Evolutionary conservation across 768 basidiomycete species (phyloP).

Genomic region (Boletus rufocinnamomeus): DNA sequence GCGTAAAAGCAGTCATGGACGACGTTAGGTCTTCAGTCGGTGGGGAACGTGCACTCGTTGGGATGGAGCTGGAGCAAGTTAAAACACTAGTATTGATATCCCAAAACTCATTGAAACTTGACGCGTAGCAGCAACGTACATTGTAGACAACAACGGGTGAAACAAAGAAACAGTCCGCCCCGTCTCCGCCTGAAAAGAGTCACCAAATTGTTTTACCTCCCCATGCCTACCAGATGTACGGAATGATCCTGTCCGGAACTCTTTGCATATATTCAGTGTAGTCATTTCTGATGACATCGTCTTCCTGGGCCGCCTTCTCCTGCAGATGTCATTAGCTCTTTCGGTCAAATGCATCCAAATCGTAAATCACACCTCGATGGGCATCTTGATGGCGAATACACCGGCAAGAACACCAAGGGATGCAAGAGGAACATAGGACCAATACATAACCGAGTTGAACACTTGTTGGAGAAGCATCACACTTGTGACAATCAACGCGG

Average conservation of each 20-base stretch:
- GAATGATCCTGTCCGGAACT: slow-evolving; percentile 34
- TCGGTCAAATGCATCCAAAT: background rate
- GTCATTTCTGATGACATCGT: slow-evolving; percentile 24
- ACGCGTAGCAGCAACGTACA: slow-evolving; percentile 17
- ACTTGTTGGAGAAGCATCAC: slow-evolving; percentile 29
- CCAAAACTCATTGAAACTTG: slow-evolving; percentile 26
- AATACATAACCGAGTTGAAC: slow-evolving; percentile 30
- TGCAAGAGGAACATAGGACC: slow-evolving; percentile 39
- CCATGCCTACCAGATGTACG: slow-evolving; percentile 31
- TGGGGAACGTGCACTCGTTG: slow-evolving; percentile 47
- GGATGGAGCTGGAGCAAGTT: slow-evolving; percentile 43
- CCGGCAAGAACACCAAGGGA: slow-evolving; percentile 25
- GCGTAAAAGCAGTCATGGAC: slow-evolving; percentile 55
- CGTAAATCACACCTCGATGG: slow-evolving; percentile 32
- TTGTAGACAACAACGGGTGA: background rate
- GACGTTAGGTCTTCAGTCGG: slow-evolving; percentile 47
- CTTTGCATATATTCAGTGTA: slow-evolving; percentile 35
- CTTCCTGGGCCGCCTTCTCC: slow-evolving; percentile 34
- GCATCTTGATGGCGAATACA: slow-evolving; percentile 37
- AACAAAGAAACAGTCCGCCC: background rate
- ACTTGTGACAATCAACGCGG: slow-evolving; percentile 3
- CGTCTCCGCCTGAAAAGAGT: background rate
- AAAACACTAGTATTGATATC: slow-evolving; percentile 41
- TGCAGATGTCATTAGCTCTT: slow-evolving; percentile 12
- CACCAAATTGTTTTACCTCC: background rate